Evolutionary conservation across 306 rosid species (phyloP).

Genomic region (Pyrus bretschneideri): DNA sequence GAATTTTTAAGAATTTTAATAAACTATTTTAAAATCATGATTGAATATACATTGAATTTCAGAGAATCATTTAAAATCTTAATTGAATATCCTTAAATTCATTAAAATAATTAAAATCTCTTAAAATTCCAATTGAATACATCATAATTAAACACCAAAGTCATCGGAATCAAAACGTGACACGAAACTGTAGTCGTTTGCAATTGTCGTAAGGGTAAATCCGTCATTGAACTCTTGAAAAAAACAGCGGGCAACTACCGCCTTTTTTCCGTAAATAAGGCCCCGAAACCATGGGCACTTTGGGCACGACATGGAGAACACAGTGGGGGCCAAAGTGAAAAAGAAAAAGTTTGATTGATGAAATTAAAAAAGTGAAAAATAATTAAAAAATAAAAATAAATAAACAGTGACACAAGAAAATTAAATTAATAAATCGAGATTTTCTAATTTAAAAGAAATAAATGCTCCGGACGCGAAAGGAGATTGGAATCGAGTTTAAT

Average conservation of each 20-base stretch:
- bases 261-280: slow-evolving; percentile 23
- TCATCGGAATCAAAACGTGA: neutral
- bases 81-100: no score
- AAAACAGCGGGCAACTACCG: neutral
- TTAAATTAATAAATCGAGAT: neutral
- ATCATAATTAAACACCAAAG: neutral
- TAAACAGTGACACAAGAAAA: neutral
- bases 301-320: neutral
- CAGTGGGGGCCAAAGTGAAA: slow-evolving; percentile 31
- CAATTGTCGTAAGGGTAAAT: neutral
- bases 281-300: slow-evolving; percentile 30
- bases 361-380: neutral
- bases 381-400: neutral
- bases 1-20: no score
- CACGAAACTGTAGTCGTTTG: neutral
- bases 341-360: slow-evolving; percentile 29
- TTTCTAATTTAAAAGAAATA: neutral
- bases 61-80: no score
- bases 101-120: accelerated
- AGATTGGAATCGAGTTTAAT: slow-evolving; percentile 27
- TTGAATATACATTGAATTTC: no score
- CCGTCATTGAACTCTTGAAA: neutral
- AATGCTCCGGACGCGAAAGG: slow-evolving; percentile 48
- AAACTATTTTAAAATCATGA: no score
- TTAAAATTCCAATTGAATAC: no score